A percentile compares a stretch with the other conserved stretches of the same genome.
Conservation (phyloP, 169 alveolate genomes). For the Fabrea salina region DNA sequence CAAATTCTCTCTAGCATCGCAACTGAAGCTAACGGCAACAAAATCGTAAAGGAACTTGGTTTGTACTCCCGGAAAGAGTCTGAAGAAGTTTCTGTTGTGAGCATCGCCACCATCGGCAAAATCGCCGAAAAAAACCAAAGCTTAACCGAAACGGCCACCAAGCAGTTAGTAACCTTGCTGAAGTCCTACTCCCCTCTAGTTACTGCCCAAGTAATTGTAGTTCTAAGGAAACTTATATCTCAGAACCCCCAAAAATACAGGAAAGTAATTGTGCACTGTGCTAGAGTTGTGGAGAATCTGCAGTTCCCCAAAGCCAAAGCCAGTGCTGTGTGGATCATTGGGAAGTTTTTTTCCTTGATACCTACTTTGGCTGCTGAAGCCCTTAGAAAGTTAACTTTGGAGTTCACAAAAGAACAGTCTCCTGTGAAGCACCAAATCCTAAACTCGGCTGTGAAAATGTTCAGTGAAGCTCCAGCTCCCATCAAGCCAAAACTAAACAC, state of each 20-base stretch:
- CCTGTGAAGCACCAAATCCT: slow-evolving; percentile 57
- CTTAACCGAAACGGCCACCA: neutral
- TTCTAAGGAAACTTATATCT: neutral
- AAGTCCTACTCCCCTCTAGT: slow-evolving; percentile 33
- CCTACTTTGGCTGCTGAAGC: slow-evolving; percentile 47
- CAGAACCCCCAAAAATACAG: neutral
- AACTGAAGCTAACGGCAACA: neutral
- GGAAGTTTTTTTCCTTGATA: slow-evolving; percentile 36
- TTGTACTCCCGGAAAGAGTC: neutral
- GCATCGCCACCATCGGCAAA: neutral
- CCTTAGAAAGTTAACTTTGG: slow-evolving; percentile 30
- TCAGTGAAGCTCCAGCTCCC: slow-evolving; percentile 25
- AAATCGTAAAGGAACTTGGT: neutral
- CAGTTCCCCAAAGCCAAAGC: slow-evolving; percentile 49
- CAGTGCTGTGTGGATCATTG: slow-evolving; percentile 52
- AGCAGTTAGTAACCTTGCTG: slow-evolving; percentile 32
- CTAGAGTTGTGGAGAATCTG: neutral
- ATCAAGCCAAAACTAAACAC: slow-evolving; percentile 9
- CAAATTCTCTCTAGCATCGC: neutral
- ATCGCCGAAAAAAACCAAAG: neutral
- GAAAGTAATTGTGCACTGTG: slow-evolving; percentile 25
- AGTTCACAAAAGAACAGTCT: slow-evolving; percentile 37
- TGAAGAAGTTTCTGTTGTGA: neutral
- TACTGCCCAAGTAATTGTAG: slow-evolving; percentile 47
- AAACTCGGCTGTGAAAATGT: slow-evolving; percentile 34